Evolutionary conservation across 768 basidiomycete species (phyloP), one percentile per base, ranked within the genome.

Genomic region (Strobilomyces echinocephalus): DNA sequence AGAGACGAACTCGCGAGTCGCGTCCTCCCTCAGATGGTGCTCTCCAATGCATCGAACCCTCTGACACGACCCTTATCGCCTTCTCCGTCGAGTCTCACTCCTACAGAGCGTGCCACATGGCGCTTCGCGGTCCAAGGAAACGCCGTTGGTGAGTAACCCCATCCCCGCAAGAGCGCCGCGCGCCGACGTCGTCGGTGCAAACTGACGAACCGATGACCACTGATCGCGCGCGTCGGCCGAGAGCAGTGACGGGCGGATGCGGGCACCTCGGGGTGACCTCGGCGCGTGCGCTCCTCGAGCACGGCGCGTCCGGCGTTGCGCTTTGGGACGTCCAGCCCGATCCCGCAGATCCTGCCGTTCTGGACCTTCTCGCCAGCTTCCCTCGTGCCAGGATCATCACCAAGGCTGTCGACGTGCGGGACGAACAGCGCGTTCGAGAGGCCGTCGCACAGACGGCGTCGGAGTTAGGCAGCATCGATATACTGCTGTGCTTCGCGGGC

Each of bases 221-320:
- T 46, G 28, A 1, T 33, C 16, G 33, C 1, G 24, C 16, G 14
- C 46, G 1, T 40, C 31, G 35, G 21, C 44, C 24, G 36, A 34
- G 9, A 5, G 6, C 40, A 78, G 76, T 76, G 18, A 78, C 75
- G 2, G 75, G 74, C 7, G 77, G 78, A 21, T 72, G 74, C 28
- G 75, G 76, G 1, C 58, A 63, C 48, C 67, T 76, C 11, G 75
- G 70, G 7, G 47, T 76, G 11, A 70, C 66, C 53, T 67, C 67
- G 5, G 21, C 24, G 15, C 40, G 20, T 14, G 73, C 71, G 5
- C 63, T 78, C 12, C 69, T 78, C 8, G 77, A 77, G 50, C 77
- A 78, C 67, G 7, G 21, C 24, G 15, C 41, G 76, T 64, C 55
- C 9, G 59, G 59, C 2, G 34, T 69, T 40, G 61, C 64, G 16